Base-by-base conservation (phyloP, 139 green algal genomes). In the Limnomonas spitsbergensis region DNA sequence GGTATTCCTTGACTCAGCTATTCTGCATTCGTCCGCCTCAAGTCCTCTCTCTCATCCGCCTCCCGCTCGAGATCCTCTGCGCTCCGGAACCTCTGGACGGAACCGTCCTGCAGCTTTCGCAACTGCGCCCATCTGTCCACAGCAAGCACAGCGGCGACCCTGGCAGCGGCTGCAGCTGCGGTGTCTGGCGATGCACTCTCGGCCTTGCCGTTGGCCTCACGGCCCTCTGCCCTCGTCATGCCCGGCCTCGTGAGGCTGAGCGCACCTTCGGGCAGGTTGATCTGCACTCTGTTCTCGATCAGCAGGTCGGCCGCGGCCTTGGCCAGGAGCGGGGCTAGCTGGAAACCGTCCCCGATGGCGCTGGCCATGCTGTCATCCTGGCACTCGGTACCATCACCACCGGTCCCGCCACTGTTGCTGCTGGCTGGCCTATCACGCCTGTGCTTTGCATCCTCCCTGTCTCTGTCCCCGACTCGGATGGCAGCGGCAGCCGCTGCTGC, bases 251-350 rank as follows among this genome's bases (percentile, higher is more conserved):
- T 61, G 14, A 61, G 20, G 14, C 14, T 29, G 20, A 61, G 47
- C 20, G 47, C 47, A 29, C 20, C 27, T 67, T 4, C 38, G 38
- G 72, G 72, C 7, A 39, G 4, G 72, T 69, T 68, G 4, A 35
- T 76, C 9, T 34, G 29, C 29, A 24, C 26, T 9, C 29, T 52
- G 26, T 31, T n/a, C 47, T 61, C 47, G 14, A 61, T 20, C 47
- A 70, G 29, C 29, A 70, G 29, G 56, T 70, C 74, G 26, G 74
- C 53, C 42, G 53, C 74, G 4, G 53, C 74, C 39, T 39, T 75
- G 35, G 14, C 68, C 34, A 75, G 36, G 6, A 75, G 20, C 20
- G 68, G 68, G 20, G 14, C 40, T 40, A 75, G 36, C 68, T 75
- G 68, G 68, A 53, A 75, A 31, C 68, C 68, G 26, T 75, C 68